These are phyloP conservation scores for Leccinum pallidistipes DNA, from an alignment of 1,284 basidiomycete species.

Conservation along the genomic window DNA sequence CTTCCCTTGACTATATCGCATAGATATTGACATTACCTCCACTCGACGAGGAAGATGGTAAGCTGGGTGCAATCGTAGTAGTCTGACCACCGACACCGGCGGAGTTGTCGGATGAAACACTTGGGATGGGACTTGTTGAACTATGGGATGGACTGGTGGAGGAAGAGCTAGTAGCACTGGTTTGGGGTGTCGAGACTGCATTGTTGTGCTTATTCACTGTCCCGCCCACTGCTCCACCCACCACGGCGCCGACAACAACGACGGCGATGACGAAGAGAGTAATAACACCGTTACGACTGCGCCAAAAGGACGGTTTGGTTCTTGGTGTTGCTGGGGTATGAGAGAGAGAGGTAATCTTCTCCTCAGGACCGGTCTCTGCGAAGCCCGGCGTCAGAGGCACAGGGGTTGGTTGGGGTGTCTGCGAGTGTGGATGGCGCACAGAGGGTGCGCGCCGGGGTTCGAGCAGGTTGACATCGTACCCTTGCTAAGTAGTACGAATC, in stretches of 20 bases:
- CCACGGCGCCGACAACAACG: slow-evolving; percentile 51
- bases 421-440: slow-evolving; percentile 16
- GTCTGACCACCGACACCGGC: not conserved
- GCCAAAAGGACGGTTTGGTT: slow-evolving; percentile 27
- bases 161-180: not conserved
- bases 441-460: slow-evolving; percentile 27
- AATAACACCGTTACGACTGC: slow-evolving; percentile 39
- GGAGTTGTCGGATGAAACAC: no score
- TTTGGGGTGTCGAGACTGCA: not conserved
- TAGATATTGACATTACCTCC: not conserved
- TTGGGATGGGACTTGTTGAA: no score
- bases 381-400: slow-evolving; percentile 6
- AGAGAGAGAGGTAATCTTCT: slow-evolving; percentile 19
- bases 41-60: not conserved
- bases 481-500: slow-evolving; percentile 39
- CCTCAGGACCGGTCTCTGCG: slow-evolving; percentile 13
- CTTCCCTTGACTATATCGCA: not conserved
- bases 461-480: slow-evolving; percentile 53
- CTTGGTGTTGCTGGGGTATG: slow-evolving; percentile 2
- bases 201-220: slow-evolving; percentile 35
- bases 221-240: slow-evolving; percentile 64
- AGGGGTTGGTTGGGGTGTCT: not conserved
- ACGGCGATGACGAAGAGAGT: slow-evolving; percentile 38
- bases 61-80: not conserved
- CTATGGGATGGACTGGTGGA: not conserved